Conservation (phyloP, 2,329 filamentous ascomycete genomes). For the Monilinia laxa region DNA sequence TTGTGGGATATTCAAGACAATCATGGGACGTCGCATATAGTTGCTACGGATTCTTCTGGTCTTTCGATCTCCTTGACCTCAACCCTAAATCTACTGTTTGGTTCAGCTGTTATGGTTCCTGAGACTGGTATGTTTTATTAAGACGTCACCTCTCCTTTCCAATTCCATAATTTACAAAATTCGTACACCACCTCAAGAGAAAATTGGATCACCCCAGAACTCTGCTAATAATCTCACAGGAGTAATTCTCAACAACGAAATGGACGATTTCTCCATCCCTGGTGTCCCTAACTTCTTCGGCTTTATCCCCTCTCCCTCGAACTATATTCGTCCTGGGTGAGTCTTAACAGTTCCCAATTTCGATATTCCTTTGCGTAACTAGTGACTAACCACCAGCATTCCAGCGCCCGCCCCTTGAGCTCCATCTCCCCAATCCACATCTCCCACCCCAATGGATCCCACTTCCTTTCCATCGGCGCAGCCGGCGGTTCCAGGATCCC, state of each 20-base stretch:
- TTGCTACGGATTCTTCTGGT: constrained; percentile 69
- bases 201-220: neutral
- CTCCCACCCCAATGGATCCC: constrained; percentile 61
- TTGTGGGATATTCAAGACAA: constrained; percentile 66
- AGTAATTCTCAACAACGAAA: constrained; percentile 50
- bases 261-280: constrained; percentile 85
- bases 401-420: constrained; percentile 78
- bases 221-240: constrained; percentile 25
- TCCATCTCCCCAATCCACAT: constrained; percentile 68
- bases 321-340: constrained; percentile 65
- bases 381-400: neutral
- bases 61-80: constrained; percentile 80
- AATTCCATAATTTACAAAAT: neutral
- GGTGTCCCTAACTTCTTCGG: constrained; percentile 76
- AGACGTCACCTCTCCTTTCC: neutral
- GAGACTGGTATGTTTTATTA: constrained; percentile 63
- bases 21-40: constrained; percentile 72
- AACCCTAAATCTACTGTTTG: constrained; percentile 85
- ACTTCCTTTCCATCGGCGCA: constrained; percentile 70
- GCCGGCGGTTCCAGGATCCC: constrained; percentile 84
- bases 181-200: neutral
- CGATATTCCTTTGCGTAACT: neutral
- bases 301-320: constrained; percentile 74
- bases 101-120: constrained; percentile 74
- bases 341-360: neutral